These are phyloP conservation scores for Suhomyces prunicola DNA, from an alignment of 805 yeast genomes.

Conservation along the genomic window DNA sequence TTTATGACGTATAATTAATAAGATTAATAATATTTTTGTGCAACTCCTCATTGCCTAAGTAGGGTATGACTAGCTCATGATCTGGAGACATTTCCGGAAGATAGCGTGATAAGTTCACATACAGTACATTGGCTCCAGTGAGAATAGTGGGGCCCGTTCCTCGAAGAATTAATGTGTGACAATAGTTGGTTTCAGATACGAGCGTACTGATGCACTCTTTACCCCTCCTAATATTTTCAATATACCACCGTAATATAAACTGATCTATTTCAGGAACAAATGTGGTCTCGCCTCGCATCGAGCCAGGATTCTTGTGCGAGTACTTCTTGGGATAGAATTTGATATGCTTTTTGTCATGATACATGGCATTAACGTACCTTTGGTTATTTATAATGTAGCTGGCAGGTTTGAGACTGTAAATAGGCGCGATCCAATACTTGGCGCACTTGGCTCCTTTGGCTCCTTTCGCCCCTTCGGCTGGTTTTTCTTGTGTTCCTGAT, in stretches of 20 bases:
- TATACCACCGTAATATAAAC: slow-evolving; percentile 10
- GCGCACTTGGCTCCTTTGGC: not conserved
- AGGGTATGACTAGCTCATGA: slow-evolving; percentile 12
- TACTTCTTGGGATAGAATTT: slow-evolving; percentile 27
- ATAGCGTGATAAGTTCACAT: slow-evolving; percentile 12
- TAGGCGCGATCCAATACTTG: slow-evolving; percentile 7
- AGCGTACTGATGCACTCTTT: slow-evolving; percentile 1
- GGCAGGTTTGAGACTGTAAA: slow-evolving; percentile 14
- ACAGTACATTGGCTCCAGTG: slow-evolving; percentile 8
- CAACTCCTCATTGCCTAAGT: slow-evolving; percentile 12
- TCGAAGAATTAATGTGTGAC: slow-evolving; percentile 1
- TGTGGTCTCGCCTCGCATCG: slow-evolving; percentile 5
- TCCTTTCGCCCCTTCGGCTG: not conserved
- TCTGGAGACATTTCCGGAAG: slow-evolving; percentile 9
- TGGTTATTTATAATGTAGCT: slow-evolving; percentile 25
- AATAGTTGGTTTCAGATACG: not conserved
- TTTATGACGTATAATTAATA: not conserved
- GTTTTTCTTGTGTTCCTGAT: not conserved
- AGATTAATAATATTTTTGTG: slow-evolving; percentile 7
- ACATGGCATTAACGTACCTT: slow-evolving; percentile 16
- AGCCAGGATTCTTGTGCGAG: slow-evolving; percentile 8
- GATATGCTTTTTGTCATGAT: slow-evolving; percentile 15
- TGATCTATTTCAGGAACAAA: slow-evolving; percentile 10
- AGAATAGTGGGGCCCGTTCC: slow-evolving; percentile 11
- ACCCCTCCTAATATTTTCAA: slow-evolving; percentile 11